A percentile compares a stretch with the other conserved stretches of the same genome.
Evolutionary conservation across 2,329 filamentous ascomycete species (phyloP).

Genomic region (Epichloe bromicola): DNA sequence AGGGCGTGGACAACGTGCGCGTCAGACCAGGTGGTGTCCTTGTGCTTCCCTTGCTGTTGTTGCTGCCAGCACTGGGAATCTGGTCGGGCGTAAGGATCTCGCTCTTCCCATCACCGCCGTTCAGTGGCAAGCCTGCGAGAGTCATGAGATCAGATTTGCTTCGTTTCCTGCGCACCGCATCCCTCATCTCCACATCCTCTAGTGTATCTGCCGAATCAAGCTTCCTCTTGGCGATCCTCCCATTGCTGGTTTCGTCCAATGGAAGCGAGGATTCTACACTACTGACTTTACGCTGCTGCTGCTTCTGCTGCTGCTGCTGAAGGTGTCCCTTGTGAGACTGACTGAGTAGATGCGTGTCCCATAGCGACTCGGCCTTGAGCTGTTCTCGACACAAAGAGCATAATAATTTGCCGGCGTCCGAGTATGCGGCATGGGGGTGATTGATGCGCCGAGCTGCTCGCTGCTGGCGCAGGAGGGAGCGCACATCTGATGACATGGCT

Average conservation of each 20-base stretch:
- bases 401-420: conserved; percentile 51
- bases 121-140: background rate
- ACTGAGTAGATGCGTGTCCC: conserved; percentile 48
- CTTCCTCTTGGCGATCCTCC: conserved; percentile 20
- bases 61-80: conserved; percentile 10
- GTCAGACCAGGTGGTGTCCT: conserved; percentile 16
- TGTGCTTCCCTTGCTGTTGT: conserved; percentile 9
- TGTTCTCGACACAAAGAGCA: conserved; percentile 54
- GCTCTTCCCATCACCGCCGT: conserved; percentile 7
- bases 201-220: conserved; percentile 16
- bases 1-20: conserved; percentile 39
- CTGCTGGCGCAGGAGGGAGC: conserved; percentile 66
- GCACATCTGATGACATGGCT: conserved; percentile 58
- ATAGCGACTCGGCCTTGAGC: conserved; percentile 53
- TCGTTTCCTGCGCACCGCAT: conserved; percentile 29
- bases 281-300: conserved; percentile 1
- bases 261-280: conserved; percentile 8
- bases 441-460: conserved; percentile 60
- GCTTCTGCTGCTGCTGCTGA: conserved; percentile 10
- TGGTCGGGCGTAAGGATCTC: conserved; percentile 10
- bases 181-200: conserved; percentile 23
- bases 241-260: conserved; percentile 6
- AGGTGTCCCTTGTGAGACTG: conserved; percentile 24
- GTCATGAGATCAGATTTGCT: conserved; percentile 25
- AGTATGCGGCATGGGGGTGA: conserved; percentile 56